Percentiles rank a stretch among this genome's conserved stretches.
These are phyloP conservation scores for Pseudogymnoascus verrucosus DNA, from an alignment of 2,329 filamentous ascomycete species.

Conservation along the genomic window DNA sequence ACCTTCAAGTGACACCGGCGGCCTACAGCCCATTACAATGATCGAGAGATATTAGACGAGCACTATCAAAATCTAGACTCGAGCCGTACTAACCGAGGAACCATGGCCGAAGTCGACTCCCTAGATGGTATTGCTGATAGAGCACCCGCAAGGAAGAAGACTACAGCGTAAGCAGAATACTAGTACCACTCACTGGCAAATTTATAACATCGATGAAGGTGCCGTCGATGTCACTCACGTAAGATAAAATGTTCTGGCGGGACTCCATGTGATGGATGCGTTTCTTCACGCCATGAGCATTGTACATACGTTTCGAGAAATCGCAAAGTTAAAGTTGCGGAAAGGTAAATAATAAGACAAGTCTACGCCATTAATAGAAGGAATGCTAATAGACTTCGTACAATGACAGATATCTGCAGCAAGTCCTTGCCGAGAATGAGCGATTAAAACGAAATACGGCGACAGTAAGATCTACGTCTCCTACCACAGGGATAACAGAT, in stretches of 20 bases:
- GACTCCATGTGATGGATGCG: slow-evolving; percentile 27
- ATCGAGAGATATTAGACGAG: neutral
- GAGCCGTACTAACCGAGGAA: neutral
- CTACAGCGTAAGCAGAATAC: neutral
- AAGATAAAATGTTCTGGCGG: slow-evolving; percentile 31
- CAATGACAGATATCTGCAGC: slow-evolving; percentile 10
- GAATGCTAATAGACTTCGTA: neutral
- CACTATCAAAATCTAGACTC: neutral
- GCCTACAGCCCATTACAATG: neutral
- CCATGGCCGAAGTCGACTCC: neutral
- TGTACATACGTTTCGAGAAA: slow-evolving; percentile 2
- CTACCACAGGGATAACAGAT: neutral
- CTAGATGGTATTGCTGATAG: neutral
- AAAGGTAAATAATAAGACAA: neutral
- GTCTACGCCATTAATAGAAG: neutral
- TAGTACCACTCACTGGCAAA: neutral
- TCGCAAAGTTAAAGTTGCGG: neutral
- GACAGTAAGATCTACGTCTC: slow-evolving; percentile 17
- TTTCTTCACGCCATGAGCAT: slow-evolving; percentile 14
- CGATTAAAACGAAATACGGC: slow-evolving; percentile 16
- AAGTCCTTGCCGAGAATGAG: slow-evolving; percentile 8
- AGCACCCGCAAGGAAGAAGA: neutral
- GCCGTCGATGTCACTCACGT: slow-evolving; percentile 14
- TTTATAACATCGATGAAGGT: neutral
- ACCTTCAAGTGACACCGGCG: neutral